A percentile compares a stretch with the other conserved stretches of the same genome.
These are phyloP conservation scores for Oryza officinalis DNA, from an alignment of 176 grass and related monocot genomes.

Conservation along the genomic window DNA sequence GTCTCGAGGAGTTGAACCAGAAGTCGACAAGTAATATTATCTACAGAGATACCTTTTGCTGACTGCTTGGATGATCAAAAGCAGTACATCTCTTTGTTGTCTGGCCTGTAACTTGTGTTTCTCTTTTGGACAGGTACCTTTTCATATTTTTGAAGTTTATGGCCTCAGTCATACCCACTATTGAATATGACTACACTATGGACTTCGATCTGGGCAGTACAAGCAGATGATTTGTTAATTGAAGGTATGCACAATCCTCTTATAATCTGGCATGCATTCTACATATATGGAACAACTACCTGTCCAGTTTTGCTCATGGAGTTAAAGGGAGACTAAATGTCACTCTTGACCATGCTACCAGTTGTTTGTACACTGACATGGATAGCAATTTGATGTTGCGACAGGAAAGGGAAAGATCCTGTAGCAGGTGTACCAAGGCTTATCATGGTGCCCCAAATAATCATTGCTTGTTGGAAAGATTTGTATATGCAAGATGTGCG, in stretches of 20 bases:
- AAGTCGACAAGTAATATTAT: slow-evolving; percentile 90
- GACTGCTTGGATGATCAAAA: neutral
- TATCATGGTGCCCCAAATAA: slow-evolving; percentile 20
- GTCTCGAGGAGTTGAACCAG: slow-evolving; percentile 73
- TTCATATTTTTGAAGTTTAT: slow-evolving; percentile 99
- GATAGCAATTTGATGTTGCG: slow-evolving; percentile 13
- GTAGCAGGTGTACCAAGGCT: slow-evolving; percentile 2
- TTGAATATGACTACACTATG: slow-evolving; percentile 98
- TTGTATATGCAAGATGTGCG: slow-evolving; percentile 31
- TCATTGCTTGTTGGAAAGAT: slow-evolving; percentile 10
- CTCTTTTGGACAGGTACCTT: slow-evolving; percentile 64
- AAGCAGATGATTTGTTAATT: slow-evolving; percentile 44
- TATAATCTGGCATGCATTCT: neutral
- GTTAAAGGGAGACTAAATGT: neutral
- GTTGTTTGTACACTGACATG: neutral
- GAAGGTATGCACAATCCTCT: slow-evolving; percentile 27
- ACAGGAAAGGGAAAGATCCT: slow-evolving; percentile 4
- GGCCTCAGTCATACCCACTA: slow-evolving; percentile 88
- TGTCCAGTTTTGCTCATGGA: neutral
- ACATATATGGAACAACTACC: neutral
- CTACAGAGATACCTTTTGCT: neutral
- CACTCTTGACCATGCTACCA: neutral
- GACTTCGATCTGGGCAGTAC: slow-evolving; percentile 86
- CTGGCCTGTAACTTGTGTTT: neutral
- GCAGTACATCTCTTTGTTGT: neutral